Conservation (phyloP, 257 asterid species). For the Capsicum pubescens region DNA sequence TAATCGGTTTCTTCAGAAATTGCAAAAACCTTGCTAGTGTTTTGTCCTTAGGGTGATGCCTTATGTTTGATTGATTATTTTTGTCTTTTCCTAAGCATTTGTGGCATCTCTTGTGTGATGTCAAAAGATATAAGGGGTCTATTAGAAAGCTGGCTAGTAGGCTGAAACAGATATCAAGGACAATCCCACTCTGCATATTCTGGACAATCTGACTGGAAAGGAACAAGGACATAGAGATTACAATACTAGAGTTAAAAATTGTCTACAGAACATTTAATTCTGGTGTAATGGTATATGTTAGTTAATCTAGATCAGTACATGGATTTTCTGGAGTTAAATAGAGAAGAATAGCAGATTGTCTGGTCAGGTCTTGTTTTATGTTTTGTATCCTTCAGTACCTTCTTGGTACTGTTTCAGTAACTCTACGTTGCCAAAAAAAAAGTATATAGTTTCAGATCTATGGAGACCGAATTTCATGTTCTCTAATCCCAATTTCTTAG, state of each 20-base stretch:
- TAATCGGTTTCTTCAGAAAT: neutral
- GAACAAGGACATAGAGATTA: neutral
- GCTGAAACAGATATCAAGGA: neutral
- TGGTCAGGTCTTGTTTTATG: neutral
- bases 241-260: neutral
- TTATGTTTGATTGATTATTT: slow-evolving; percentile 19
- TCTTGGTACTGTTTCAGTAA: neutral
- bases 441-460: neutral
- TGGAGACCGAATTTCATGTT: slow-evolving; percentile 11
- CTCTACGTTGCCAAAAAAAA: neutral
- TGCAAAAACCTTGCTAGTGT: slow-evolving; percentile 10
- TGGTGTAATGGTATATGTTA: slow-evolving; percentile 3
- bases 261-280: neutral
- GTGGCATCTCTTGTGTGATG: neutral
- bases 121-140: neutral
- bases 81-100: neutral
- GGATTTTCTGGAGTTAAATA: slow-evolving; percentile 11
- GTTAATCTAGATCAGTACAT: slow-evolving; percentile 6
- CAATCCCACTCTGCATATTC: neutral
- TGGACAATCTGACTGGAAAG: neutral
- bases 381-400: neutral
- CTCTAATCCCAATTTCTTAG: slow-evolving; percentile 26
- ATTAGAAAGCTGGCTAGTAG: neutral
- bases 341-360: slow-evolving; percentile 3
- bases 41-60: slow-evolving; percentile 7